These are phyloP conservation scores for Trichodelitschia bisporula DNA, from an alignment of 495 filamentous ascomycete species.

Conservation along the genomic window DNA sequence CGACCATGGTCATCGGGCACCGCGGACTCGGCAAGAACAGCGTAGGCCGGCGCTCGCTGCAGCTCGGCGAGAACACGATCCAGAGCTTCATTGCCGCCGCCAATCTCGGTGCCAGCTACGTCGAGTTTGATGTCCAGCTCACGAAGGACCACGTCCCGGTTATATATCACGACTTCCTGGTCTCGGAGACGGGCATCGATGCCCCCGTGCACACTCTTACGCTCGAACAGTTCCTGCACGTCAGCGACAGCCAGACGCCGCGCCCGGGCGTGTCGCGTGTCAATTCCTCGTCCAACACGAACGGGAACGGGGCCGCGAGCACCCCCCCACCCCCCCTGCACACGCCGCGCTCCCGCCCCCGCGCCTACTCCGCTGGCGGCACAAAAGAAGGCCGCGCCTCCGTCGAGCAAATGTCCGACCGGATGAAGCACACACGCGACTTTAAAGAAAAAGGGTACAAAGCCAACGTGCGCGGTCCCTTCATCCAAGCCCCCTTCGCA, in stretches of 20 bases:
- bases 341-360: conserved; percentile 1
- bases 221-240: conserved; percentile 77
- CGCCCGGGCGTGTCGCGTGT: conserved; percentile 7
- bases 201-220: conserved; percentile 90
- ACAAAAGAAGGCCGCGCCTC: conserved; percentile 20
- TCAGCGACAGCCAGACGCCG: conserved; percentile 33
- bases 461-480: conserved; percentile 74
- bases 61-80: conserved; percentile 80
- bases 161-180: conserved; percentile 97
- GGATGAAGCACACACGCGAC: conserved; percentile 91
- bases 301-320: too few species aligned
- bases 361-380: conserved; percentile 18
- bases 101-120: conserved; percentile 74
- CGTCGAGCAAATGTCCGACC: conserved; percentile 52
- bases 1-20: conserved; percentile 84
- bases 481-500: conserved; percentile 85
- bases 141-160: conserved; percentile 98
- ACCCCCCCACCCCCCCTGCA: conserved; percentile 21
- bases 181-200: conserved; percentile 95
- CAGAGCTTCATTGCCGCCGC: conserved; percentile 88
- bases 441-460: conserved; percentile 90
- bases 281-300: background rate
- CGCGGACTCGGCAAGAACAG: conserved; percentile 85
- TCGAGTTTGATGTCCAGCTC: conserved; percentile 86
- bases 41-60: conserved; percentile 48